Evolutionary conservation across 148 eudicot species (phyloP), one percentile per base, ranked within the genome.

Genomic region (Cornus controversa): DNA sequence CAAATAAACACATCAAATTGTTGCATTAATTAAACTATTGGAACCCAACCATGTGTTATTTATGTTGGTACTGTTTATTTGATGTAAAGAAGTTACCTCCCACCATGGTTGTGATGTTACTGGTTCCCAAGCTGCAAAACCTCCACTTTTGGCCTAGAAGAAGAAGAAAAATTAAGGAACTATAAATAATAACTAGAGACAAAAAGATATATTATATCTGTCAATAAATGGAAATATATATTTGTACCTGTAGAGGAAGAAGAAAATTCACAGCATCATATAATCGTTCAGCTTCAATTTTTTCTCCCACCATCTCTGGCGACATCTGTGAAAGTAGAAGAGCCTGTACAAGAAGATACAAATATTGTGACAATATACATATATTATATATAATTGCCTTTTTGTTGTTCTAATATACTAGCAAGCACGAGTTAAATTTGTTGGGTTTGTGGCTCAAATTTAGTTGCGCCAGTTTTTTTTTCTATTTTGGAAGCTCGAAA

Each of bases 221-320:
- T 50, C 18, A 50, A 50, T 11, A 18, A 31, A 1, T 7, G 26
- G 7, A n/a, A 50, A 47, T 8, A 54, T 47, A 28, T 22, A 26
- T 47, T 27, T 57, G 27, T 27, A 72, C 75, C 4, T 72, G 40
- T 0, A 72, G 53, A 47, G 2, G 50, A 10, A 72, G 29, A 20
- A 72, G 62, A n/a, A 72, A 22, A 28, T 72, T 29, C 63, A 72
- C 75, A 1, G 64, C 75, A 27, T 72, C 75, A 18, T 72, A 72
- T 27, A 72, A 7, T 11, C 66, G 23, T 22, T 53, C 15, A 27
- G 1, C 24, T 10, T 53, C 25, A 27, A 53, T 60, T 47, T 26
- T 47, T 72, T 72, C 64, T 3, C 75, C 75, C 0, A 16, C 64
- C 26, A 72, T 57, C 26, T 72, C 64, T 8, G 63, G 36, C 0